phyloP scores from a whole-genome alignment of 345 rosid genomes.

The Cardamine occulta region DNA sequence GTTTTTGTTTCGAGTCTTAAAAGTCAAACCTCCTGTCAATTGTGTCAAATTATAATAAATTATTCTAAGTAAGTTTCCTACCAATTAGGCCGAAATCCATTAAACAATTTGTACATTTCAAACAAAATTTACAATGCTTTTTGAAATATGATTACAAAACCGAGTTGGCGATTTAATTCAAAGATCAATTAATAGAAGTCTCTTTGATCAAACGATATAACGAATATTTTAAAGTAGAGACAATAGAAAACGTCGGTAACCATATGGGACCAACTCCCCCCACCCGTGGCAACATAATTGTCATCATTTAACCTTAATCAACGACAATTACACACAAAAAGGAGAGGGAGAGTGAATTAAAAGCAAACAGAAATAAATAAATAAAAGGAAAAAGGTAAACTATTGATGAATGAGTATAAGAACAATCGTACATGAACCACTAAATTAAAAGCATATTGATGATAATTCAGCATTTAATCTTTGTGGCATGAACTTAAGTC shows the following conservation, averaged over 20 bases:
- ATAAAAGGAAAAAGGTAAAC: neutral
- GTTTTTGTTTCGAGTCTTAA: conserved; percentile 36
- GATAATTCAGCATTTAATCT: neutral
- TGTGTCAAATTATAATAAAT: conserved; percentile 23
- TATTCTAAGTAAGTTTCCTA: conserved; percentile 7
- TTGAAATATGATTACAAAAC: conserved; percentile 37
- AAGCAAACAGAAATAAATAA: conserved; percentile 4
- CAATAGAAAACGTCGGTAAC: conserved; percentile 44
- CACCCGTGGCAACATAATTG: conserved; percentile 37
- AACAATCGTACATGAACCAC: neutral
- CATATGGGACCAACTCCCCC: conserved; percentile 33
- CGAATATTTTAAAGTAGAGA: conserved; percentile 3
- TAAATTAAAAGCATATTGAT: neutral
- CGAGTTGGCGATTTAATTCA: conserved; percentile 24
- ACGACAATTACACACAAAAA: conserved; percentile 26
- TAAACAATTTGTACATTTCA: conserved; percentile 27
- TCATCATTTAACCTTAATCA: conserved; percentile 35
- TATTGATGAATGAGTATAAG: neutral
- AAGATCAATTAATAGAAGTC: conserved; percentile 1
- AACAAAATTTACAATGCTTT: conserved; percentile 35
- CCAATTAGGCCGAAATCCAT: conserved; percentile 12
- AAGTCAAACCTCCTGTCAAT: conserved; percentile 42
- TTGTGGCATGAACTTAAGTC: neutral
- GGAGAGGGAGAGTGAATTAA: neutral
- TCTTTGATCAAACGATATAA: conserved; percentile 36